These are phyloP conservation scores for Trypanosoma theileri DNA, from an alignment of 208 protist species.

Conservation along the genomic window DNA sequence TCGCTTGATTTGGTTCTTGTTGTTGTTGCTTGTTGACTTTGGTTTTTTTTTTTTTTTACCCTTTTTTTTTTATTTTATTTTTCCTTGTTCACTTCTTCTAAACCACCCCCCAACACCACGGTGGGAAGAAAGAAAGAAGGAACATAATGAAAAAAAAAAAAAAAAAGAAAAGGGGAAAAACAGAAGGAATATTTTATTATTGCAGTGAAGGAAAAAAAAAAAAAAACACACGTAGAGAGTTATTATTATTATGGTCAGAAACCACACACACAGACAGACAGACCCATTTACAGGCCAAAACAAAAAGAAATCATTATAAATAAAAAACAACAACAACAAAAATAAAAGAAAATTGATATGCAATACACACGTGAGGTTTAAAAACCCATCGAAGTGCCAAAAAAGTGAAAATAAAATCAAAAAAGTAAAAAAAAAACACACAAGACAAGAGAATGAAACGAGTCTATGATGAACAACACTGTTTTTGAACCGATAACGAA, in stretches of 20 bases:
- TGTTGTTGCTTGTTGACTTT: not conserved
- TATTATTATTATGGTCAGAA: not conserved
- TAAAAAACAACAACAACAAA: no score
- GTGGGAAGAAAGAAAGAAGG: slow-evolving; percentile 10
- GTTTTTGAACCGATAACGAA: not conserved
- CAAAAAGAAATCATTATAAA: no score
- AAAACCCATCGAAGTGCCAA: no score
- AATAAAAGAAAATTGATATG: no score
- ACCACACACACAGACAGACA: not conserved
- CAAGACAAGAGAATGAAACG: not conserved
- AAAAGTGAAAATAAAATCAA: no score
- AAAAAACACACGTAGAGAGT: slow-evolving; percentile 1
- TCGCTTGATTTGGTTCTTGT: not conserved
- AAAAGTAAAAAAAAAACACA: not conserved
- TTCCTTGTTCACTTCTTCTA: not conserved
- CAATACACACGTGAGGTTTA: no score
- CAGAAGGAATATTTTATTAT: slow-evolving; percentile 10
- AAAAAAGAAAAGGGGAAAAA: slow-evolving; percentile 15
- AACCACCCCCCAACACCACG: not conserved
- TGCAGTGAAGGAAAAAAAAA: slow-evolving; percentile 6
- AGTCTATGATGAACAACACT: slow-evolving; percentile 4
- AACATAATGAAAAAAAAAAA: slow-evolving; percentile 18
- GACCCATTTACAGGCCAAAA: no score
- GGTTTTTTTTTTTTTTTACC: not conserved
- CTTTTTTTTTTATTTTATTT: not conserved